Percentiles rank a stretch among this genome's conserved stretches.
Evolutionary conservation across 2,329 filamentous ascomycete species (phyloP).

Genomic region (Stemphylium vesicarium): DNA sequence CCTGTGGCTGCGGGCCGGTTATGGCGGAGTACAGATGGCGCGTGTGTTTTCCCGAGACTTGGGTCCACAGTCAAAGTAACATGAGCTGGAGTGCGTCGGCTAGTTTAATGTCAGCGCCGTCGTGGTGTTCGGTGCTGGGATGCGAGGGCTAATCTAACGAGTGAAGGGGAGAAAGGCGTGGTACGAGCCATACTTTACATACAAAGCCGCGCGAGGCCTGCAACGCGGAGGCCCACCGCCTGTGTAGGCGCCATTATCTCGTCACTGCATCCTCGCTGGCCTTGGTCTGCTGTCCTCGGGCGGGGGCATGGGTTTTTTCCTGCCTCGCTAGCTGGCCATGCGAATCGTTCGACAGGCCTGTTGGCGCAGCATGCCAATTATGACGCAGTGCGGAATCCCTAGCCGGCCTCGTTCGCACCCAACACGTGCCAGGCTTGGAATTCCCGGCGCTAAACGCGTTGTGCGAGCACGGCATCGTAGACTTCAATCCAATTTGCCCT

Average conservation of each 20-base stretch:
- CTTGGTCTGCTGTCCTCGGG: conserved; percentile 20
- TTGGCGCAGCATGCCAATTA: conserved; percentile 11
- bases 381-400: conserved; percentile 26
- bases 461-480: conserved; percentile 8
- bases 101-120: conserved; percentile 10
- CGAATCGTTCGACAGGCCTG: conserved; percentile 13
- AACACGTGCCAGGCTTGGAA: conserved; percentile 18
- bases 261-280: conserved; percentile 23
- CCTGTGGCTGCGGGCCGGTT: conserved; percentile 36
- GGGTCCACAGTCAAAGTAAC: conserved; percentile 31
- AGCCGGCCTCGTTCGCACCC: conserved; percentile 2
- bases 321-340: conserved; percentile 13
- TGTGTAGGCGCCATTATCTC: conserved; percentile 20
- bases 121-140: conserved; percentile 3
- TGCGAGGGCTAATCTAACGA: conserved; percentile 15
- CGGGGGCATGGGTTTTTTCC: conserved; percentile 9
- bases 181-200: conserved; percentile 12
- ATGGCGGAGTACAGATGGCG: conserved; percentile 26
- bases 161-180: conserved; percentile 7
- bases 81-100: conserved; percentile 30
- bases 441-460: conserved; percentile 23
- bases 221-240: neutral
- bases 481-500: conserved; percentile 10
- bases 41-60: conserved; percentile 20
- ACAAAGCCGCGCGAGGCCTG: conserved; percentile 6